These are phyloP conservation scores for Dactylellina sp. DNA, from an alignment of 2,329 filamentous ascomycete species.

Conservation along the genomic window DNA sequence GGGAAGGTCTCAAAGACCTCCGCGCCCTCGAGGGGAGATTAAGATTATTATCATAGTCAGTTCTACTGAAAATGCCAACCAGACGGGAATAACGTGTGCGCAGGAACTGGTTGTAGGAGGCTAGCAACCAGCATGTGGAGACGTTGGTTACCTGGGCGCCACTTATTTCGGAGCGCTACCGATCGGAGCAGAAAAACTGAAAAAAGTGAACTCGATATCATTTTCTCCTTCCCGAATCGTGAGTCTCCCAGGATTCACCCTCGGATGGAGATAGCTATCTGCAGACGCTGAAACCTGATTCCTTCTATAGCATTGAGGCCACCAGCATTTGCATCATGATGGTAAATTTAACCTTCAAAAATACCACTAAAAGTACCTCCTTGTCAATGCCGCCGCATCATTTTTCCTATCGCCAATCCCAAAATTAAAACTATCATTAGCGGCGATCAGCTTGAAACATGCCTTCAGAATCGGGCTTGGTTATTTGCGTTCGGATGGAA, in stretches of 20 bases:
- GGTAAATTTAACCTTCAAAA: not conserved
- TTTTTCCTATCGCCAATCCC: no score
- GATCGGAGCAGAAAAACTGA: conserved; percentile 1
- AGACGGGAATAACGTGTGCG: no score
- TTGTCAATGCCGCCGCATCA: no score
- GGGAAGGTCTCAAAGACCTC: not conserved
- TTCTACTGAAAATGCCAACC: not conserved
- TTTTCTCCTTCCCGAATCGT: conserved; percentile 30
- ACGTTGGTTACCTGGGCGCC: conserved; percentile 8
- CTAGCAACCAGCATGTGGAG: conserved; percentile 15
- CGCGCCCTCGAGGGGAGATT: not conserved
- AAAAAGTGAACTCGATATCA: conserved; percentile 11
- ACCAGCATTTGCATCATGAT: not conserved
- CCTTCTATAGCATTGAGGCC: not conserved
- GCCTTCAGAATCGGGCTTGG: not conserved
- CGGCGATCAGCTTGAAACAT: not conserved
- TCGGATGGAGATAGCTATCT: conserved; percentile 18
- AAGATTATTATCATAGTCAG: not conserved
- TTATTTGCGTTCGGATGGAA: not conserved
- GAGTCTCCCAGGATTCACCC: conserved; percentile 15
- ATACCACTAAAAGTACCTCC: no score
- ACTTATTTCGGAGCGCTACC: conserved; percentile 16
- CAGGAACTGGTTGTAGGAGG: not conserved
- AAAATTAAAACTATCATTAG: not conserved
- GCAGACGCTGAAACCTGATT: conserved; percentile 28